A percentile compares a stretch with the other conserved stretches of the same genome.
phyloP scores from a whole-genome alignment of 1,284 basidiomycete species.

The Ustilago xerochloae region DNA sequence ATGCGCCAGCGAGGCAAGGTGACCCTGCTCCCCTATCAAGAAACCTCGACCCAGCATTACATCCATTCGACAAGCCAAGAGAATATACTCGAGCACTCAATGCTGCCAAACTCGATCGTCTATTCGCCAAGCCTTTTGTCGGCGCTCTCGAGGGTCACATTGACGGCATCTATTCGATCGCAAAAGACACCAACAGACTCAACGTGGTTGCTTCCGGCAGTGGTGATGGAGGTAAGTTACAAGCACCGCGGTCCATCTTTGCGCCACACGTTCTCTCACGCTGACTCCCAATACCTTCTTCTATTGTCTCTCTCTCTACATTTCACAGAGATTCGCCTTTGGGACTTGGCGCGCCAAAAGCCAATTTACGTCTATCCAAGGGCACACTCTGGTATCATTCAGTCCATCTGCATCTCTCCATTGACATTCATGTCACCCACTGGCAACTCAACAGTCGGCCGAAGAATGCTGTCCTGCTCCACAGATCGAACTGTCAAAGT shows the following conservation, averaged over 20 bases:
- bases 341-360: constrained; percentile 81
- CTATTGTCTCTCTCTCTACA: not conserved
- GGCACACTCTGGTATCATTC: constrained; percentile 90
- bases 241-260: not conserved
- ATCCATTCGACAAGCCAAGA: constrained; percentile 90
- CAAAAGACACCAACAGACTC: constrained; percentile 80
- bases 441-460: constrained; percentile 60
- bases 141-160: constrained; percentile 90
- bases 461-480: constrained; percentile 86
- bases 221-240: constrained; percentile 86
- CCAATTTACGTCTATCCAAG: constrained; percentile 78
- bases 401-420: constrained; percentile 79
- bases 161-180: constrained; percentile 92
- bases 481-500: constrained; percentile 91
- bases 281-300: not conserved
- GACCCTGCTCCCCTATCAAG: constrained; percentile 87
- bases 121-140: constrained; percentile 97
- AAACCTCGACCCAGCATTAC: constrained; percentile 91
- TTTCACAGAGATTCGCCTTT: constrained; percentile 81
- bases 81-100: constrained; percentile 94
- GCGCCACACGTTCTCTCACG: no score
- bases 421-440: constrained; percentile 68
- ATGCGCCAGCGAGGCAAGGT: constrained; percentile 75
- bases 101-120: constrained; percentile 93
- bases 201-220: constrained; percentile 89